These are phyloP conservation scores for Lepidium campestre DNA, from an alignment of 441 rosid genomes.

Conservation along the genomic window DNA sequence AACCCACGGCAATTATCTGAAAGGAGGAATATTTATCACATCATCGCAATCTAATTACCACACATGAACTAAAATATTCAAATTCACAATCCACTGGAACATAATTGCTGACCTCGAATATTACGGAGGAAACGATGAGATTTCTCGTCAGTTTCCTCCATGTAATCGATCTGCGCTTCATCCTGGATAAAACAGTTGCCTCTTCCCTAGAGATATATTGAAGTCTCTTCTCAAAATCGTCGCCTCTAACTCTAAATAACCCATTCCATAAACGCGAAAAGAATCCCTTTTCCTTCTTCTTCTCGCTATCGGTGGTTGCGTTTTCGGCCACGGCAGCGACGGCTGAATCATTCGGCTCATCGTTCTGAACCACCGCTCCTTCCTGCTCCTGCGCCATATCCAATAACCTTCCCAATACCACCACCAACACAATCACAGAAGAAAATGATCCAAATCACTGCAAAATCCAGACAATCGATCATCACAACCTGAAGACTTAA, in stretches of 20 bases:
- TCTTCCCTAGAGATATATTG: slow-evolving; percentile 76
- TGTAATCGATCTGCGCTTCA: slow-evolving; percentile 54
- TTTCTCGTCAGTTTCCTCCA: slow-evolving; percentile 62
- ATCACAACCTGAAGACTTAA: background rate
- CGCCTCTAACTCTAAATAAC: slow-evolving; percentile 48
- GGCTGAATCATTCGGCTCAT: slow-evolving; percentile 28
- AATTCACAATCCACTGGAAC: background rate
- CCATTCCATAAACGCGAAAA: slow-evolving; percentile 70
- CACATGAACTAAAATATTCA: background rate
- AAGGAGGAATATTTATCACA: slow-evolving; percentile 2
- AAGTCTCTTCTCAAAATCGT: slow-evolving; percentile 86
- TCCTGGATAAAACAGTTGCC: slow-evolving; percentile 53
- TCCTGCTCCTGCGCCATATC: slow-evolving; percentile 38
- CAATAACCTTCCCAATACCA: background rate
- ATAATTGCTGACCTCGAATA: slow-evolving; percentile 52
- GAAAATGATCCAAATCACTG: background rate
- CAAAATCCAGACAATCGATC: background rate
- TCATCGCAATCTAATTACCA: background rate
- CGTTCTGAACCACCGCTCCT: slow-evolving; percentile 22
- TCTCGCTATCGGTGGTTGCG: background rate
- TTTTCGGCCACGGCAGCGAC: slow-evolving; percentile 3
- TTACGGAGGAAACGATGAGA: slow-evolving; percentile 53
- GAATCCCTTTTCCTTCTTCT: slow-evolving; percentile 51
- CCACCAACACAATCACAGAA: background rate
- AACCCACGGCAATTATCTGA: slow-evolving; percentile 75